phyloP scores from a whole-genome alignment of 164 flowering plant genomes.

The Vitis riparia region DNA sequence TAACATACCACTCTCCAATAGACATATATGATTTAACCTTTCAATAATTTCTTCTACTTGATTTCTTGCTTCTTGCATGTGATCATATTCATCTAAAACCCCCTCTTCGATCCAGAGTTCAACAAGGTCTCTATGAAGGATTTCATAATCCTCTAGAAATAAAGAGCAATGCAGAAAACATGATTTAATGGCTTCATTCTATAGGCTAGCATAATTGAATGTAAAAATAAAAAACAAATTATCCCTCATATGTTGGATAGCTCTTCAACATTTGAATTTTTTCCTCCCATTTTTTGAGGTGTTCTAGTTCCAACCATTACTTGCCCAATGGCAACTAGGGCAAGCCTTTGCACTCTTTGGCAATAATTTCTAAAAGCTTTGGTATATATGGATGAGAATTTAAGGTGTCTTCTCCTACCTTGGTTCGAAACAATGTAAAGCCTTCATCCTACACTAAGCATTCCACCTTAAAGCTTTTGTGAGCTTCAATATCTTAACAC shows the following conservation, averaged over 20 bases:
- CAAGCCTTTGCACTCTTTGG: conserved; percentile 16
- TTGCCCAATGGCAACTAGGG: conserved; percentile 9
- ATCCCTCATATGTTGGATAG: conserved; percentile 4
- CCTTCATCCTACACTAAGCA: conserved; percentile 7
- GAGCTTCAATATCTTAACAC: conserved; percentile 16
- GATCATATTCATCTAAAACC: conserved; percentile 5
- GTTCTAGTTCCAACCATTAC: conserved; percentile 12
- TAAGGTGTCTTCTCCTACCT: conserved; percentile 13
- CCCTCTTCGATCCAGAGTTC: conserved; percentile 18
- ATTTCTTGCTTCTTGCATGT: no score
- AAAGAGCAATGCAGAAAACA: conserved; percentile 16
- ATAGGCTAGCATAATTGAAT: conserved; percentile 15
- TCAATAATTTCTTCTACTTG: no score
- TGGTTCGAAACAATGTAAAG: conserved; percentile 13
- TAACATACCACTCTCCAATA: no score
- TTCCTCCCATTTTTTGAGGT: conserved; percentile 11
- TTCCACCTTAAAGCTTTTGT: conserved; percentile 4
- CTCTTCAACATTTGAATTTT: neutral
- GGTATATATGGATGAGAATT: conserved; percentile 11
- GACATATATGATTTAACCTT: no score
- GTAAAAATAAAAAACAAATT: neutral
- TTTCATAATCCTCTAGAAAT: conserved; percentile 9
- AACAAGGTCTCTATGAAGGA: neutral
- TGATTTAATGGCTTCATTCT: neutral
- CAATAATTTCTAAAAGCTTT: neutral